Conservation (phyloP, 2,329 filamentous ascomycete species). For the Cryphonectria carpinicola region DNA sequence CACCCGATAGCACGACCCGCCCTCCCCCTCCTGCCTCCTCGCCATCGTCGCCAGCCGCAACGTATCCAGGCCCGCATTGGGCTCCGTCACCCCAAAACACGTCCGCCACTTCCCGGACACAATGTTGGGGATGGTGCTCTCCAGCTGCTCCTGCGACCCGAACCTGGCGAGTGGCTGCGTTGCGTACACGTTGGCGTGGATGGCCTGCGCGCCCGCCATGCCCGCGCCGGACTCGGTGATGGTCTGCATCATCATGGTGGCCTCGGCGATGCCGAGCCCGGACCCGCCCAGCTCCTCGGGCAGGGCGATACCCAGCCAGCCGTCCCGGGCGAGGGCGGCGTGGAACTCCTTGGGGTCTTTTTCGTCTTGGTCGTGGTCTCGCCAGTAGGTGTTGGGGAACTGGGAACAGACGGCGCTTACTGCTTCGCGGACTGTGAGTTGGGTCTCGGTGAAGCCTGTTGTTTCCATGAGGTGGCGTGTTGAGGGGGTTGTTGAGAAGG, state of each 20-base stretch:
- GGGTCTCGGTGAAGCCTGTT: constrained; percentile 72
- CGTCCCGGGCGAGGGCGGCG: constrained; percentile 71
- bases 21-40: constrained; percentile 49
- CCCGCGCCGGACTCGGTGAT: constrained; percentile 79
- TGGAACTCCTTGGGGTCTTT: constrained; percentile 78
- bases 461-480: constrained; percentile 66
- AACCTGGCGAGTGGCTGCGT: constrained; percentile 78
- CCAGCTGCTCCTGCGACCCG: constrained; percentile 66
- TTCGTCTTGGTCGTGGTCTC: constrained; percentile 70
- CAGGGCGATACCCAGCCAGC: constrained; percentile 81
- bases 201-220: constrained; percentile 70
- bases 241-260: constrained; percentile 86
- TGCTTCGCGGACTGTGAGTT: constrained; percentile 73
- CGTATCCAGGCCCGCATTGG: constrained; percentile 79
- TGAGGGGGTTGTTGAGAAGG: constrained; percentile 43
- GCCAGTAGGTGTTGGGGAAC: constrained; percentile 79
- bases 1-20: constrained; percentile 64
- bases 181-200: constrained; percentile 72
- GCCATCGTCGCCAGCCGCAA: constrained; percentile 71
- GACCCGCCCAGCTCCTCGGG: constrained; percentile 76
- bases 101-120: constrained; percentile 72
- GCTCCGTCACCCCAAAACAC: constrained; percentile 87
- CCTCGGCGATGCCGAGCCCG: constrained; percentile 78
- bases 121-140: constrained; percentile 68
- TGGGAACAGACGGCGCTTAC: constrained; percentile 69